Percentiles rank a stretch among this genome's conserved stretches.
Evolutionary conservation across 2,329 filamentous ascomycete genomes (phyloP).

Genomic region (Colletotrichum sublineola): DNA sequence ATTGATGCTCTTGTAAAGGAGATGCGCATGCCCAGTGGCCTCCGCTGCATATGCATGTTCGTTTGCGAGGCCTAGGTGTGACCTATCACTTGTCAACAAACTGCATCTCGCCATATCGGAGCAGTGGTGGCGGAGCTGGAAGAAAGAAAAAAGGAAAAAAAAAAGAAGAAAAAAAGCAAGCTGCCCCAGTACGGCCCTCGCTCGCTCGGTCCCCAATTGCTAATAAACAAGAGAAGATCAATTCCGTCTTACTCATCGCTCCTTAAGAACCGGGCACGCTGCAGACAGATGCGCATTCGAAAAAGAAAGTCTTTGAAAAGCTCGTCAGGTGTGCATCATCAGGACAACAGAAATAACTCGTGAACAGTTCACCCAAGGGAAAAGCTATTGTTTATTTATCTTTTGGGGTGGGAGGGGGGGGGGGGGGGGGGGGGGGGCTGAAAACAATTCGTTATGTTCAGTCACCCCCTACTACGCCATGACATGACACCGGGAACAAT

Average conservation of each 20-base stretch:
- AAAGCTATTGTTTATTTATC: too few species aligned
- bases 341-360: too few species aligned
- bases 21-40: background rate
- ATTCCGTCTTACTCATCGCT: background rate
- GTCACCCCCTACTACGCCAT: background rate
- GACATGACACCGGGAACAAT: conserved; percentile 16
- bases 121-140: conserved; percentile 13
- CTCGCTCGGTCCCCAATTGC: background rate
- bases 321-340: background rate
- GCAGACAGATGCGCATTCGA: background rate
- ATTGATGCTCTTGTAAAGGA: background rate
- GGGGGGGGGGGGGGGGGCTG: too few species aligned
- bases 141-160: conserved; percentile 20
- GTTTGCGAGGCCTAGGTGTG: background rate
- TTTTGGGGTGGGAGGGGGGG: too few species aligned
- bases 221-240: background rate
- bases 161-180: conserved; percentile 29
- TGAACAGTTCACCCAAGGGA: background rate
- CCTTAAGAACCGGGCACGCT: background rate
- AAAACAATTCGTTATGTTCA: background rate
- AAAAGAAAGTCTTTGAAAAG: conserved; percentile 1
- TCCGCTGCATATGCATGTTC: background rate
- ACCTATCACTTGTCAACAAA: background rate
- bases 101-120: conserved; percentile 19
- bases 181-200: background rate